phyloP scores from a whole-genome alignment of 306 rosid genomes.

The Acacia acuminata region DNA sequence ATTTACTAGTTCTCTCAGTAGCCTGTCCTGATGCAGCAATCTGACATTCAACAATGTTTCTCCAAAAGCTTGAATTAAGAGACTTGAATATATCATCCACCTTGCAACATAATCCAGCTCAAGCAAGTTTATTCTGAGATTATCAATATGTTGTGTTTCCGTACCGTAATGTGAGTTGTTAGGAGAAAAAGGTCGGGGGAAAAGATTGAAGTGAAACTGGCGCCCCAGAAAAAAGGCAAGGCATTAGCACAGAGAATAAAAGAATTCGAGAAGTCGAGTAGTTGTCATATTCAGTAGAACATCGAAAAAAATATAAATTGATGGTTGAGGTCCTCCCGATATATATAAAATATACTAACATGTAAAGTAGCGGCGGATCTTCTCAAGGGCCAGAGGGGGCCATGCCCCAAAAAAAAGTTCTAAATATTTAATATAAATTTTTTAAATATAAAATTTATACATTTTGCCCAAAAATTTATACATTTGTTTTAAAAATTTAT shows the following conservation, averaged over 20 bases:
- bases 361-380: too few species aligned
- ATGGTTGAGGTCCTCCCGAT: too few species aligned
- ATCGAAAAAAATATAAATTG: not conserved
- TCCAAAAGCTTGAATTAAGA: not conserved
- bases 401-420: too few species aligned
- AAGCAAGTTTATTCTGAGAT: not conserved
- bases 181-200: too few species aligned
- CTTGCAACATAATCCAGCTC: not conserved
- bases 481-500: too few species aligned
- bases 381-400: too few species aligned
- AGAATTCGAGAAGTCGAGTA: not conserved
- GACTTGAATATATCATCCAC: not conserved
- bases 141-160: not conserved
- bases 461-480: too few species aligned
- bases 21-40: not conserved
- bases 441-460: too few species aligned
- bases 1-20: not conserved
- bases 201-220: not conserved
- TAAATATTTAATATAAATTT: too few species aligned
- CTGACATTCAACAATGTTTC: not conserved
- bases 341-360: too few species aligned
- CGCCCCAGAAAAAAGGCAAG: not conserved
- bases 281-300: not conserved
- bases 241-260: not conserved
- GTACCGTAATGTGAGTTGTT: not conserved